Evolutionary conservation across 2,329 filamentous ascomycete genomes (phyloP).

Genomic region (Ceratocystis colombiana): DNA sequence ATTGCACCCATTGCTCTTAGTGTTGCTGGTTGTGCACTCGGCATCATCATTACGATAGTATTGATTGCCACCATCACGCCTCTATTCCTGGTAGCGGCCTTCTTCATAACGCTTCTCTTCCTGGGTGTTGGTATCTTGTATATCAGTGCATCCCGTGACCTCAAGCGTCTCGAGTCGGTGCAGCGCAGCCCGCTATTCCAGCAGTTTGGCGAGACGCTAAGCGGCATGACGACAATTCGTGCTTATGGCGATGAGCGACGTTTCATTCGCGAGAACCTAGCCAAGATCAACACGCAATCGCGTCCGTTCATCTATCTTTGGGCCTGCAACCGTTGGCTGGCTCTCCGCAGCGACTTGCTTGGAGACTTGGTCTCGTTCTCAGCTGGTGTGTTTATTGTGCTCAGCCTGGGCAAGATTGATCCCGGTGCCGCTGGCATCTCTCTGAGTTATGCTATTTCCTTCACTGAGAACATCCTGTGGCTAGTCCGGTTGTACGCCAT

Average conservation of each 20-base stretch:
- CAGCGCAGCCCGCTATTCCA: conserved; percentile 93
- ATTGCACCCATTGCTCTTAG: conserved; percentile 83
- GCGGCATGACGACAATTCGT: conserved; percentile 90
- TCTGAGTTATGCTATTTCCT: conserved; percentile 89
- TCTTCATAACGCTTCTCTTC: conserved; percentile 78
- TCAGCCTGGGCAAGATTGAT: conserved; percentile 73
- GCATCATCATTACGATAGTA: conserved; percentile 71
- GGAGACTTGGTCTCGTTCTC: conserved; percentile 91
- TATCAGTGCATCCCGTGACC: conserved; percentile 80
- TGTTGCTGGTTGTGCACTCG: conserved; percentile 53
- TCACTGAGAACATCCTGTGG: conserved; percentile 95
- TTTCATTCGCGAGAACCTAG: conserved; percentile 85
- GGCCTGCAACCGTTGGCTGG: conserved; percentile 94
- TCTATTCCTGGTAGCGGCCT: conserved; percentile 73
- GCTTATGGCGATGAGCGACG: conserved; percentile 90
- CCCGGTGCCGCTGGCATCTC: conserved; percentile 88
- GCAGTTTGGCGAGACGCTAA: conserved; percentile 92
- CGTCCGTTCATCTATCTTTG: conserved; percentile 93
- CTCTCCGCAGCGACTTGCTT: conserved; percentile 80
- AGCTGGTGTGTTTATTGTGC: conserved; percentile 79
- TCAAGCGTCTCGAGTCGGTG: conserved; percentile 90
- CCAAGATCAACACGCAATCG: conserved; percentile 78
- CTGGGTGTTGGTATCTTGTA: conserved; percentile 79
- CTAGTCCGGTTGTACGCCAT: conserved; percentile 85
- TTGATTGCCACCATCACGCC: conserved; percentile 85